Evolutionary conservation across 108 stramenopile species (phyloP), one percentile per base, ranked within the genome.

Genomic region (Phaeodactylum tricornutum): DNA sequence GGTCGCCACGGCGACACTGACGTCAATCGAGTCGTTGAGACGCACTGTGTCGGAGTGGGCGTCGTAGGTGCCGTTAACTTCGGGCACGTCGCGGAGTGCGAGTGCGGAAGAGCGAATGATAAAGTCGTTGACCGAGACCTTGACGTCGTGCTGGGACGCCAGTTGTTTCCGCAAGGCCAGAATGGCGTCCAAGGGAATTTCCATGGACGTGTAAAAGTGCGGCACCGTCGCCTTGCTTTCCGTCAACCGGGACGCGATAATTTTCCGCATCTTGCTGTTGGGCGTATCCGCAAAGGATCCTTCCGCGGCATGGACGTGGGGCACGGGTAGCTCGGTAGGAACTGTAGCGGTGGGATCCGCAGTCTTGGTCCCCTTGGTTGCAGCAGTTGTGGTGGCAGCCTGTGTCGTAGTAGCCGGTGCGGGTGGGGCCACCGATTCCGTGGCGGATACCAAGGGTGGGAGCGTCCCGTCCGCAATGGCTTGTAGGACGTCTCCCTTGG

Each of bases 171-270:
- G 84, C 19, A 97, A 57, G 28, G 64, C 62, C 59, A 98, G 53
- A 11, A 95, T 63, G 34, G 62, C 57, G 50, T 89, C 90, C 46
- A 99, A 49, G 43, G 81, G 53, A 2, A 97, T 61, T 57, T 97
- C 95, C 16, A 92, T 71, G 30, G 95, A 87, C 5, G 97, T 90
- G 64, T 97, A 99, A 72, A 94, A 97, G 62, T 96, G 95, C 0
- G 98, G 96, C 12, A 98, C 94, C 36, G 84, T 82, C 43, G 69
- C 69, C 74, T 96, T 98, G 50, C 79, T 73, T 29, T 71, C 43
- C 2, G 94, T 61, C 38, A 97, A 66, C 17, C 69, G 68, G 12
- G 69, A 53, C n/a, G 93, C 95, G 28, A 83, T 59, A 11, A 62
- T 62, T 41, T 64, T 55, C 29, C 69, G 46, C 53, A 69, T 74